Evolutionary conservation across 805 yeast genomes (phyloP).

Genomic region (Spencermartinsiella europaea): DNA sequence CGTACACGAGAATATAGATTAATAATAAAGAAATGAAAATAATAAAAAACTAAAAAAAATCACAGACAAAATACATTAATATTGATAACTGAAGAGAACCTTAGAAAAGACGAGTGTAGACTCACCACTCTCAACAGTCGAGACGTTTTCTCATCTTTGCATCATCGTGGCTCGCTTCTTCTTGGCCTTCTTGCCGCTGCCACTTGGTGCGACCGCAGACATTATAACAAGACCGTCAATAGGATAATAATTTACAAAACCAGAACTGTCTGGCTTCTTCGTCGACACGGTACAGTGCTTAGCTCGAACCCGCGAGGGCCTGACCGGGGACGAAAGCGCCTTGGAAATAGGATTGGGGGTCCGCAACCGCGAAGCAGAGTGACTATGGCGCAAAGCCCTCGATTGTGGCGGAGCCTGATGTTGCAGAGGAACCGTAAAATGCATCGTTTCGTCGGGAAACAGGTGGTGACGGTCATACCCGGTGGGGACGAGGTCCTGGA

Average conservation of each 20-base stretch:
- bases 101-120: too few species aligned
- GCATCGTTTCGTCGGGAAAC: too few species aligned
- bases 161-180: background rate
- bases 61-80: too few species aligned
- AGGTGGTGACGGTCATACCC: too few species aligned
- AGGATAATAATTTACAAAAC: constrained; percentile 18
- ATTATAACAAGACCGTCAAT: constrained; percentile 16
- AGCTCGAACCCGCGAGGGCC: background rate
- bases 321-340: background rate
- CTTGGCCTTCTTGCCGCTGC: constrained; percentile 6
- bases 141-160: too few species aligned
- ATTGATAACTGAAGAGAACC: too few species aligned
- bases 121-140: too few species aligned
- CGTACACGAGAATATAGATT: background rate
- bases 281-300: background rate
- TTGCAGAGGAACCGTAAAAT: too few species aligned
- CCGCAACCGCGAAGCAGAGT: background rate
- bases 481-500: too few species aligned
- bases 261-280: constrained; percentile 12
- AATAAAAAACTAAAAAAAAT: background rate
- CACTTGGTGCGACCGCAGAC: constrained; percentile 21
- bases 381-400: background rate
- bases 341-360: background rate
- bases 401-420: too few species aligned
- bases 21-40: background rate